These are phyloP conservation scores for Neopestalotiopsis clavispora DNA, from an alignment of 2,329 filamentous ascomycete genomes.

Conservation along the genomic window DNA sequence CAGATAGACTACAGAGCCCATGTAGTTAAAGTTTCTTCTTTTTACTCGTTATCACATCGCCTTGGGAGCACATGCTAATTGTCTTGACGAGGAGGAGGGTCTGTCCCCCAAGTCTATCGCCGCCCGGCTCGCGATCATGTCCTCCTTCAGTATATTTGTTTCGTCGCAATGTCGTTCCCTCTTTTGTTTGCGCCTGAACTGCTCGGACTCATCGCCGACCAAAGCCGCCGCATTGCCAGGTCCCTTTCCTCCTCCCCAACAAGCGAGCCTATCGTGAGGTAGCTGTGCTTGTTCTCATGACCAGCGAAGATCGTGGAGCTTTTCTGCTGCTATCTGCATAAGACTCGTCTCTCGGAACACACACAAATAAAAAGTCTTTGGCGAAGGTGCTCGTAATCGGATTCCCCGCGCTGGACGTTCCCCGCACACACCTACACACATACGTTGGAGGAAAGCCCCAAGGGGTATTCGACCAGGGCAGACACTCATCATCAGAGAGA, in stretches of 20 bases:
- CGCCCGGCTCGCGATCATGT: neutral
- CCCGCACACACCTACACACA: neutral
- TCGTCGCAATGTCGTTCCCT: neutral
- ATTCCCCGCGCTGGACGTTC: neutral
- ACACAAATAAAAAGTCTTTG: neutral
- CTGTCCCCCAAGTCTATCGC: neutral
- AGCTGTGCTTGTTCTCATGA: neutral
- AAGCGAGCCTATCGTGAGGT: constrained; percentile 13
- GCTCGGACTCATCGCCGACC: neutral
- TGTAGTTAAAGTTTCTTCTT: neutral
- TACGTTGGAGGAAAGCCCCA: neutral
- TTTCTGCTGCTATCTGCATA: neutral
- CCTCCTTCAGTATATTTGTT: neutral
- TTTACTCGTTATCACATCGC: neutral
- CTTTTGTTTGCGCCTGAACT: neutral
- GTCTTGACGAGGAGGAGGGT: neutral
- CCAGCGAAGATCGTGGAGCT: constrained; percentile 5
- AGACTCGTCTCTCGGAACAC: neutral
- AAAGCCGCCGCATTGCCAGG: neutral
- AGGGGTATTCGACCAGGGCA: neutral
- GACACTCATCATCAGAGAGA: neutral
- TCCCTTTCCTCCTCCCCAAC: neutral
- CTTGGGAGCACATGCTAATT: neutral
- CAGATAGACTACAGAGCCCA: neutral
- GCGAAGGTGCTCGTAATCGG: neutral